phyloP scores from a whole-genome alignment of 2,329 filamentous ascomycete genomes.

The Aquanectria penicillioides region DNA sequence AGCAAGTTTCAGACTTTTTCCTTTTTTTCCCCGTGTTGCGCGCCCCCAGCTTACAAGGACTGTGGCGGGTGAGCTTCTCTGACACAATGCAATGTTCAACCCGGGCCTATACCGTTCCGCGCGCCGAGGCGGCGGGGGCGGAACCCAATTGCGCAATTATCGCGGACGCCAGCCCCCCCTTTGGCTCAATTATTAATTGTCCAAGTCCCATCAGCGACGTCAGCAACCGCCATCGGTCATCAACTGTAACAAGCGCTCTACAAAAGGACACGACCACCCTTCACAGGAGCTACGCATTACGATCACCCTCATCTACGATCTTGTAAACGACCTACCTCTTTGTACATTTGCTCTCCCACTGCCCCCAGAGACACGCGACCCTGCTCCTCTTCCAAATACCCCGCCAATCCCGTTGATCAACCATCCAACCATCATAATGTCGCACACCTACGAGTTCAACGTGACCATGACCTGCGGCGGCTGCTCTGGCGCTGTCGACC shows the following conservation, averaged over 20 bases:
- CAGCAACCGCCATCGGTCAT: slow-evolving; percentile 23
- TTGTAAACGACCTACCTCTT: not conserved
- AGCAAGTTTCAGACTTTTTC: slow-evolving; percentile 37
- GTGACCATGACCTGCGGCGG: slow-evolving; percentile 94
- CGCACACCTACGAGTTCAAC: slow-evolving; percentile 93
- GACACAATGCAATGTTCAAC: slow-evolving; percentile 1
- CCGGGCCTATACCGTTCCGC: slow-evolving; percentile 11
- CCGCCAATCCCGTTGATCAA: slow-evolving; percentile 28
- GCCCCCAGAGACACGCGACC: slow-evolving; percentile 15
- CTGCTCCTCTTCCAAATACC: slow-evolving; percentile 19
- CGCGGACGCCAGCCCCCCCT: slow-evolving; percentile 22
- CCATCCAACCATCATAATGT: slow-evolving; percentile 61
- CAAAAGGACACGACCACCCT: slow-evolving; percentile 22
- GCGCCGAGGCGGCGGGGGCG: slow-evolving; percentile 1
- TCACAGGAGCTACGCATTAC: not conserved
- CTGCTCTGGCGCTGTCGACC: slow-evolving; percentile 93
- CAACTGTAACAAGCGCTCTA: not conserved
- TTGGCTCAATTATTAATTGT: slow-evolving; percentile 40
- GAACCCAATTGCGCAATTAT: slow-evolving; percentile 42
- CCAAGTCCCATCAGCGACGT: slow-evolving; percentile 22
- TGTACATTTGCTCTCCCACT: slow-evolving; percentile 1
- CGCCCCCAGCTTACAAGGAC: no score
- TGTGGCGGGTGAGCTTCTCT: not conserved
- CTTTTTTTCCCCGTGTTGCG: not conserved
- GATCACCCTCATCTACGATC: not conserved